Base-by-base conservation (phyloP, 495 filamentous ascomycete species). In the Wilcoxina mikolae region DNA sequence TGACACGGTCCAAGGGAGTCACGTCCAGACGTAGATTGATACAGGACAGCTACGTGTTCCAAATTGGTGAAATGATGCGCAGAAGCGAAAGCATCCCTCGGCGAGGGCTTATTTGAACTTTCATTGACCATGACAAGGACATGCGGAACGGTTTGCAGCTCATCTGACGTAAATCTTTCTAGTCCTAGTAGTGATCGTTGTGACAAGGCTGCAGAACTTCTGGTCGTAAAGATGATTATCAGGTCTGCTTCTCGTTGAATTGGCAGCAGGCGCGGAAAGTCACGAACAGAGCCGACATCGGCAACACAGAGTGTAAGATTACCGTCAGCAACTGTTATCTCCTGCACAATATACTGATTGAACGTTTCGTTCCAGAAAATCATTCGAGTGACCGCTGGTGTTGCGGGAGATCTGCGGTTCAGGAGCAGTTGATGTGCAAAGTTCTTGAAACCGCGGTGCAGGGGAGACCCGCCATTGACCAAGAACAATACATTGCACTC, bases 401-500 rank as follows among this genome's bases (percentile, higher is more conserved):
- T 18, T 18, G 46, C 24, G 24, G 23, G 22, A 29, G 46, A 29
- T 4, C 25, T 29, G 9, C 46, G 46, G 12, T 23, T 15, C 5
- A 49, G 46, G 11, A 49, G 20, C 12, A 49, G 15, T 20, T 49
- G 46, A 29, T 49, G 46, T 15, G 25, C 46, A 27, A 29, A 49
- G 46, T 49, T 49, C 24, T 29, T 29, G 46, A 49, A 49, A 9
- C 46, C 46, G 15, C 25, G 22, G 20, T 49, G 46, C 27, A 18
- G 46, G 15, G 46, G 46, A 10, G 24, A 18, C 1, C 46, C 46
- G 12, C 46, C 24, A 29, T 49, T 49, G 10, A 49, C 46, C 23
- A 49, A 15, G 46, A 49, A 49, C 24, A 49, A 23, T 25, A 49
- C 46, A 49, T 49, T 49, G 46, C 23, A 10, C 46, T 28, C 46